Conservation (phyloP, 768 basidiomycete species). For the Macrocybe gigantea region DNA sequence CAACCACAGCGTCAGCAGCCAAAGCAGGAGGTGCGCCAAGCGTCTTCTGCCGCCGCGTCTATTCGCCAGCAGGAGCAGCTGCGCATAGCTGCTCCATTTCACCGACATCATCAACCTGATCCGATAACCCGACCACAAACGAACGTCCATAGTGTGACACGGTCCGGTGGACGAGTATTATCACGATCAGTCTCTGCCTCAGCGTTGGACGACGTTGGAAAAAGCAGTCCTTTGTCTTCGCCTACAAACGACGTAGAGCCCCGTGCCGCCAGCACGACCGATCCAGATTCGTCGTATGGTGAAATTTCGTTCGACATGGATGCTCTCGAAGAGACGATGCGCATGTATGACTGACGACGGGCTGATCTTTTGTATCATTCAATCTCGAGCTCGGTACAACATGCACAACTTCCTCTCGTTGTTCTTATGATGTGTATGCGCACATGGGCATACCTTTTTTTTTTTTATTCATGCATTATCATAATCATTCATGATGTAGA, state of each 20-base stretch:
- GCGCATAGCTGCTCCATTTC: background rate
- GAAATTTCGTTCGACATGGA: conserved; percentile 21
- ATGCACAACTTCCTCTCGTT: too few species aligned
- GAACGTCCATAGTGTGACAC: background rate
- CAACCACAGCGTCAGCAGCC: conserved; percentile 14
- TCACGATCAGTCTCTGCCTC: too few species aligned
- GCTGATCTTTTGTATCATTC: too few species aligned
- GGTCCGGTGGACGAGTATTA: too few species aligned
- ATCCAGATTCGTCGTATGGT: conserved; percentile 20
- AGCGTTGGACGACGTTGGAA: too few species aligned
- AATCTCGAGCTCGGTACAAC: too few species aligned
- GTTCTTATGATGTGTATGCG: too few species aligned
- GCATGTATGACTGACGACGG: conserved; percentile 16
- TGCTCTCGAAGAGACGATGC: conserved; percentile 20
- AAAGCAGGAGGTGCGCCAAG: too few species aligned
- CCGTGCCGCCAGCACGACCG: background rate
- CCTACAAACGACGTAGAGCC: conserved; percentile 3
- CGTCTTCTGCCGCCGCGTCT: too few species aligned
- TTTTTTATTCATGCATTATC: too few species aligned
- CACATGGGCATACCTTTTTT: too few species aligned
- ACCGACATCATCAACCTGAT: background rate
- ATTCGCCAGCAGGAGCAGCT: background rate
- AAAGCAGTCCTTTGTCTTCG: background rate
- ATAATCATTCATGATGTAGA: too few species aligned
- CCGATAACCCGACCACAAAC: background rate